Evolutionary conservation across 2,329 filamentous ascomycete species (phyloP).

Genomic region (Emydomyces testavorans): DNA sequence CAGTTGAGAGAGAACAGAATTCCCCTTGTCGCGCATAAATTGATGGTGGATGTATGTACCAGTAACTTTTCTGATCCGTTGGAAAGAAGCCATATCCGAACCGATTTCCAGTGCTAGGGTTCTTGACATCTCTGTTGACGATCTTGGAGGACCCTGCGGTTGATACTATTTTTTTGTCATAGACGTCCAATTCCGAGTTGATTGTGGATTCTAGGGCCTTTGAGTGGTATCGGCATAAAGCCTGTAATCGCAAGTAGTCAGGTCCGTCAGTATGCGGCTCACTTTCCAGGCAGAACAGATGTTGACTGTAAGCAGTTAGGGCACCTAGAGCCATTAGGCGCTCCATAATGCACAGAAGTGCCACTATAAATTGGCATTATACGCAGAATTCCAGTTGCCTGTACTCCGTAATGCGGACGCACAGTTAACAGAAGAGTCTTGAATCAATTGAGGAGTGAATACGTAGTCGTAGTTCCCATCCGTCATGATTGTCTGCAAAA

Average conservation of each 20-base stretch:
- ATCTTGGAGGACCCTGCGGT: slow-evolving; percentile 48
- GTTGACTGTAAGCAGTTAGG: slow-evolving; percentile 58
- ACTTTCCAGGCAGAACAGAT: slow-evolving; percentile 59
- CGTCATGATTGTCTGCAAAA: slow-evolving; percentile 44
- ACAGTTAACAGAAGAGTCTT: slow-evolving; percentile 41
- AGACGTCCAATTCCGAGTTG: slow-evolving; percentile 43
- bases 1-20: slow-evolving; percentile 44
- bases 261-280: slow-evolving; percentile 49
- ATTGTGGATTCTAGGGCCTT: slow-evolving; percentile 36
- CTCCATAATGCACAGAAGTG: slow-evolving; percentile 52
- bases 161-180: slow-evolving; percentile 34
- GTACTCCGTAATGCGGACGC: too few species aligned
- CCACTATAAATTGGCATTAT: slow-evolving; percentile 55
- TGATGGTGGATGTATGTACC: slow-evolving; percentile 42
- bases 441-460: slow-evolving; percentile 35
- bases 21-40: slow-evolving; percentile 43
- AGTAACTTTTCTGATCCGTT: slow-evolving; percentile 48
- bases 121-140: slow-evolving; percentile 42
- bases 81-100: slow-evolving; percentile 46
- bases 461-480: slow-evolving; percentile 38
- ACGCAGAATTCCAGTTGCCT: slow-evolving; percentile 48
- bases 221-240: slow-evolving; percentile 47
- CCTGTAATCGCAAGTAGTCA: slow-evolving; percentile 45
- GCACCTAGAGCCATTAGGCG: slow-evolving; percentile 55
- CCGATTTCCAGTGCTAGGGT: slow-evolving; percentile 43